Evolutionary conservation across 805 yeast genomes (phyloP).

Genomic region (Priceomyces melissophilus): DNA sequence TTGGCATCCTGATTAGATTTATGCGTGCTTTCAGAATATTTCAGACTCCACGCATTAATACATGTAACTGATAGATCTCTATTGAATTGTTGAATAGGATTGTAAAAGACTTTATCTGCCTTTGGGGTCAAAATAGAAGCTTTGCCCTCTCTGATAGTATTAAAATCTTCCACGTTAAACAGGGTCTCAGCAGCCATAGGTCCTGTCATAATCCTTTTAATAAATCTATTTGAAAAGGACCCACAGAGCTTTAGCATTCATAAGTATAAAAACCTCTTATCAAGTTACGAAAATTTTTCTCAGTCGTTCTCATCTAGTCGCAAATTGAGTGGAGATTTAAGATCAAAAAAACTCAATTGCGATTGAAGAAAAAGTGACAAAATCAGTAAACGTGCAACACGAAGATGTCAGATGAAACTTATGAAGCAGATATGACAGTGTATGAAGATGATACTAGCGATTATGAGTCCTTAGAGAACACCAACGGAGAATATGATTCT

Average conservation of each 20-base stretch:
- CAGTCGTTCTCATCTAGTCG: background rate
- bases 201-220: slow-evolving; percentile 4
- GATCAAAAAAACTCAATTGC: background rate
- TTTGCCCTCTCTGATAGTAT: slow-evolving; percentile 63
- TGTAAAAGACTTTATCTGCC: slow-evolving; percentile 83
- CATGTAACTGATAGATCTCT: slow-evolving; percentile 85
- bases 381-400: background rate
- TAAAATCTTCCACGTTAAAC: slow-evolving; percentile 26
- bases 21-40: slow-evolving; percentile 31
- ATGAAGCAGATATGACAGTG: background rate
- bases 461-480: slow-evolving; percentile 10
- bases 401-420: slow-evolving; percentile 1
- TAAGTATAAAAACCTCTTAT: background rate
- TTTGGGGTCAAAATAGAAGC: slow-evolving; percentile 83
- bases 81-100: slow-evolving; percentile 95
- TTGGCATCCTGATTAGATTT: slow-evolving; percentile 6
- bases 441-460: slow-evolving; percentile 1
- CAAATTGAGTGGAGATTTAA: background rate
- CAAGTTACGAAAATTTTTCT: background rate
- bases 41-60: slow-evolving; percentile 80
- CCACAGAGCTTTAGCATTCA: slow-evolving; percentile 3
- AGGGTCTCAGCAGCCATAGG: background rate
- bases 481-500: slow-evolving; percentile 12
- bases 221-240: background rate
- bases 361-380: background rate